Evolutionary conservation across 495 filamentous ascomycete genomes (phyloP), one percentile per base, ranked within the genome.

Genomic region (Terfezia claveryi): DNA sequence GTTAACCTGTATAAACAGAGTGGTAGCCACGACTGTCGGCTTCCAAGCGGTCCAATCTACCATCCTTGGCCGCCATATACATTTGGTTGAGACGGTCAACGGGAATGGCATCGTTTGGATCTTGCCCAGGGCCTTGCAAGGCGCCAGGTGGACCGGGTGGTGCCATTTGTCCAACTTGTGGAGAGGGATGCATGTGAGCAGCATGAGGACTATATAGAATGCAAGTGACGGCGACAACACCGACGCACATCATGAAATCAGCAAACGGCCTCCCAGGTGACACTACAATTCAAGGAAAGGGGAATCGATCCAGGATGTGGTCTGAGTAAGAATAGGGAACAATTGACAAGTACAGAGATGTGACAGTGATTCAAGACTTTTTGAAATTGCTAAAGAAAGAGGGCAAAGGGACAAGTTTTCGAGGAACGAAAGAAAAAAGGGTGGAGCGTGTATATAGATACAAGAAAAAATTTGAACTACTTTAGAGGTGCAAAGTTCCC

Each of bases 401-500:
- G 63, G 55, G 55, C 59, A 67, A 52, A 56, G 50, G 52, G 51
- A 57, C 36, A 59, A 53, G 37, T 32, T 32, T 32, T 7, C 27
- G 27, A 1, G 27, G 2, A 32, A 14, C 17, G 50, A 53, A 56
- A 59, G 46, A 50, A 38, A 55, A 51, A 51, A 56, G 38, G 57
- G 52, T 44, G 58, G 50, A 58, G 50, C 38, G 50, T 51, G 37
- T 55, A 55, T 37, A 61, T 59, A 16, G 58, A 59, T 50, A 61
- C 54, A 57, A 55, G 20, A 56, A 55, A 54, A 57, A 20, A 17
- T 56, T 61, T 64, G 71, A 79, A 65, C 68, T 82, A 81, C 79
- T 83, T 82, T 77, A 82, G 78, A 62, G 80, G 80, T 62, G 77
- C 80, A 73, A 79, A 83, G 67, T 77, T 80, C 66, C 74, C 74